Percentiles rank a stretch among this genome's conserved stretches.
Evolutionary conservation across 164 flowering plant genomes (phyloP).

Genomic region (Stephania yunnanensis): DNA sequence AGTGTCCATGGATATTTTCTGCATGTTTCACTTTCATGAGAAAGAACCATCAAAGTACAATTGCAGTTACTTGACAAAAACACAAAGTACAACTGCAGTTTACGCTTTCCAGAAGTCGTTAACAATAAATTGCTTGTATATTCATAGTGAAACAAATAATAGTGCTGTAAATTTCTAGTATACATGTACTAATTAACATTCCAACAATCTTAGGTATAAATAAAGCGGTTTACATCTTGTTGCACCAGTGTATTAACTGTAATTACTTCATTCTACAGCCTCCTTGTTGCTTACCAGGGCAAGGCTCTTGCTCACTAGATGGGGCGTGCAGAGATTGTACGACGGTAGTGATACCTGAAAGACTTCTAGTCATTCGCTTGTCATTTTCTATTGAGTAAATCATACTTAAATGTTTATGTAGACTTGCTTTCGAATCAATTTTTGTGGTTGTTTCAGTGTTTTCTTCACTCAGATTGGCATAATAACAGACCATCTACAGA

Average conservation of each 20-base stretch:
- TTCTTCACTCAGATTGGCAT: conserved; percentile 73
- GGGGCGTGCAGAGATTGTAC: conserved; percentile 94
- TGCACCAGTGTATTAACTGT: neutral
- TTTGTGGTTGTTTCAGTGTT: conserved; percentile 57
- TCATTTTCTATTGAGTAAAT: too few species aligned
- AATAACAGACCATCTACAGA: conserved; percentile 75
- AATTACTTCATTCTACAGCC: conserved; percentile 49
- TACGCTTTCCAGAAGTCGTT: too few species aligned
- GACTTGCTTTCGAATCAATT: neutral
- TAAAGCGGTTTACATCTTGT: neutral
- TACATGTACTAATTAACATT: neutral
- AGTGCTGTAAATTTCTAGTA: neutral
- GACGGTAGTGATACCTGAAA: conserved; percentile 48
- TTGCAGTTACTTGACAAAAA: neutral
- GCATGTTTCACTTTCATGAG: neutral
- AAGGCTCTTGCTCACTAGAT: conserved; percentile 46
- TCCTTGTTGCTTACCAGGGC: conserved; percentile 77
- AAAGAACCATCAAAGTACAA: neutral
- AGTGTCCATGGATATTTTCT: neutral
- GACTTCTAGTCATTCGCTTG: too few species aligned
- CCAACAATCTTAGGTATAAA: neutral
- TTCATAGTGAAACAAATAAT: neutral
- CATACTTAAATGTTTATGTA: neutral
- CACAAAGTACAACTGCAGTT: neutral
- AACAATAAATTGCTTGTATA: too few species aligned